These are phyloP conservation scores for Earliella scabrosa DNA, from an alignment of 1,284 basidiomycete genomes.

Conservation along the genomic window DNA sequence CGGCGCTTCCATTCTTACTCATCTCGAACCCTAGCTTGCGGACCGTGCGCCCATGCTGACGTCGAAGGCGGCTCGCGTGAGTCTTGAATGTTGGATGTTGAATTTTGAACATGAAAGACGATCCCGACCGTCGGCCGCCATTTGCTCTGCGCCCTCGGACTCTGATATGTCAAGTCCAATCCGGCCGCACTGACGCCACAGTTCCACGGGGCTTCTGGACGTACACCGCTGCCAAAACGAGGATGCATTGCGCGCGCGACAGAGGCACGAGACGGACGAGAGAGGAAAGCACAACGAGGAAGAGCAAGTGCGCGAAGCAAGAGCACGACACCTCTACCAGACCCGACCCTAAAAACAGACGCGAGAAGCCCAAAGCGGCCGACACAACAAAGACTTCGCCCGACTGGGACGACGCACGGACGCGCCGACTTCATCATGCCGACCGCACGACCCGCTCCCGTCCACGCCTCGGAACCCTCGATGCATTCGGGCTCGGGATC, in stretches of 20 bases:
- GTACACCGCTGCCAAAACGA: no score
- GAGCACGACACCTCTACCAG: neutral
- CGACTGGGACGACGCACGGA: constrained; percentile 1
- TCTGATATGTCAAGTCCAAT: no score
- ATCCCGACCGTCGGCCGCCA: no score
- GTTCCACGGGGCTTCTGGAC: neutral
- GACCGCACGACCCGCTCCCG: no score
- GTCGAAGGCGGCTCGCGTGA: no score
- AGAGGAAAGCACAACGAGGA: constrained; percentile 14
- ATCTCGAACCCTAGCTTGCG: neutral
- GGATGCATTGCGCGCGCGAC: neutral
- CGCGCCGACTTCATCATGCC: no score
- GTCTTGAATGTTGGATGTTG: no score
- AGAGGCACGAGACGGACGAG: constrained; percentile 1
- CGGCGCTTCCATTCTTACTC: constrained; percentile 1
- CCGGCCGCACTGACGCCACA: no score
- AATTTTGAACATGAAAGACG: no score
- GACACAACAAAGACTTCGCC: constrained; percentile 14
- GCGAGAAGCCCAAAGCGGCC: neutral
- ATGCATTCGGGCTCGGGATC: no score
- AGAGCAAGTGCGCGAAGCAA: neutral
- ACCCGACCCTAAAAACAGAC: neutral
- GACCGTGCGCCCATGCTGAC: neutral
- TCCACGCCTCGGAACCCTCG: no score
- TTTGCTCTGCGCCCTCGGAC: no score